Percentiles rank a stretch among this genome's conserved stretches.
Conservation (phyloP, 768 basidiomycete species). For the Suillus weaverae region DNA sequence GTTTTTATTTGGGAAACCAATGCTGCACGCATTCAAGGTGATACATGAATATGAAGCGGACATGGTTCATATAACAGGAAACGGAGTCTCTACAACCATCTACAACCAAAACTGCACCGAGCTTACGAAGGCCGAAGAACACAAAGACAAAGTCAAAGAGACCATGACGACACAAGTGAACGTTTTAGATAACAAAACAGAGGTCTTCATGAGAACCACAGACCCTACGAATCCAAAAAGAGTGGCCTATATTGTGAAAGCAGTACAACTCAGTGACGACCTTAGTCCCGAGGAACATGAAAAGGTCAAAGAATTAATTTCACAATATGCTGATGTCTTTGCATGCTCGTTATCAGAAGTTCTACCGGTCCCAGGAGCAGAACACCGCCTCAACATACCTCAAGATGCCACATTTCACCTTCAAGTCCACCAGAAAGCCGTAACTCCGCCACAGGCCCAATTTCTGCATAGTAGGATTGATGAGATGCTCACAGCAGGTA, state of each 20-base stretch:
- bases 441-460: constrained; percentile 5
- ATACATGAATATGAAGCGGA: too few species aligned
- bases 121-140: too few species aligned
- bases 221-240: constrained; percentile 13
- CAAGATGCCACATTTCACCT: background rate
- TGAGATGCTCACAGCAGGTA: constrained; percentile 3
- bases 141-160: too few species aligned
- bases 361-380: constrained; percentile 15
- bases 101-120: constrained; percentile 6
- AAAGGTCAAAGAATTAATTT: constrained; percentile 25
- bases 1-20: too few species aligned
- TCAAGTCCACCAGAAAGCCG: background rate
- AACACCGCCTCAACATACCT: background rate
- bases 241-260: constrained; percentile 19
- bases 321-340: constrained; percentile 39
- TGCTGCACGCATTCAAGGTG: too few species aligned
- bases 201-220: constrained; percentile 11
- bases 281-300: constrained; percentile 23
- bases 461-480: constrained; percentile 2
- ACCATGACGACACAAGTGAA: too few species aligned
- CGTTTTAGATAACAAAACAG: constrained; percentile 32
- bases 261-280: constrained; percentile 32
- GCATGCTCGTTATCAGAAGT: constrained; percentile 43
- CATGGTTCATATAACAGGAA: too few species aligned
- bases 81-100: too few species aligned